Evolutionary conservation across 2,329 filamentous ascomycete species (phyloP), one percentile per base, ranked within the genome.

Genomic region (Dothideomycetidae sp.): DNA sequence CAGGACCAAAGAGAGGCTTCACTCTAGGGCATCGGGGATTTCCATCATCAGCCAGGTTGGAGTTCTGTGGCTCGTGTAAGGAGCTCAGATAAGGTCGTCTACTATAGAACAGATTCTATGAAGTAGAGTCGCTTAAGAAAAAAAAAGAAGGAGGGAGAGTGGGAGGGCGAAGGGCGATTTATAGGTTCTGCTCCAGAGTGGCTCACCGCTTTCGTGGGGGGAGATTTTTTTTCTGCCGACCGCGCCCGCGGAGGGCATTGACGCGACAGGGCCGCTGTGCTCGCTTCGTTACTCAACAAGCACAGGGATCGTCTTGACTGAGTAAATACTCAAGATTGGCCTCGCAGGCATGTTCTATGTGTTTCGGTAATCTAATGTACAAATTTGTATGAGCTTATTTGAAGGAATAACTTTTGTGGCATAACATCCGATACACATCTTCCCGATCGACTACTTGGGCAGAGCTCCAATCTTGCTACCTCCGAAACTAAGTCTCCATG

Each of bases 81-180:
- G 74, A 88, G 79, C 76, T 83, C 79, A 90, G 81, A 83, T 76
- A 71, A 70, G 72, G 80, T 85, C 76, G 76, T 82, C 71, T 78
- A 86, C 84, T 93, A 85, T 86, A 93, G 81, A 93, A 92, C 82
- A 83, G 82, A 88, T 88, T 86, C 81, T 84, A 52, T 55, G 50
- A 52, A 48, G 46, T 48, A 42, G 42, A 45, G 43, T 45, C 43
- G 43, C 40, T 40, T 45, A 34, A 39, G 11, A 37, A 42, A 16
- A 30, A n/a, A 12, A 42, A 45, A 28, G 34, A 42, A 29, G 38
- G 42, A 37, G 33, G 18, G n/a, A 26, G 40, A 26, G 21, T n/a
- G 21, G n/a, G 21, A 26, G 21, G 21, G 21, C 21, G 7, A n/a
- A 7, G 21, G n/a, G n/a, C 7, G 7, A 26, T 26, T 26, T 26